These are phyloP conservation scores for Aspergillus fumigatiaffinis DNA, from an alignment of 2,329 filamentous ascomycete species.

Conservation along the genomic window DNA sequence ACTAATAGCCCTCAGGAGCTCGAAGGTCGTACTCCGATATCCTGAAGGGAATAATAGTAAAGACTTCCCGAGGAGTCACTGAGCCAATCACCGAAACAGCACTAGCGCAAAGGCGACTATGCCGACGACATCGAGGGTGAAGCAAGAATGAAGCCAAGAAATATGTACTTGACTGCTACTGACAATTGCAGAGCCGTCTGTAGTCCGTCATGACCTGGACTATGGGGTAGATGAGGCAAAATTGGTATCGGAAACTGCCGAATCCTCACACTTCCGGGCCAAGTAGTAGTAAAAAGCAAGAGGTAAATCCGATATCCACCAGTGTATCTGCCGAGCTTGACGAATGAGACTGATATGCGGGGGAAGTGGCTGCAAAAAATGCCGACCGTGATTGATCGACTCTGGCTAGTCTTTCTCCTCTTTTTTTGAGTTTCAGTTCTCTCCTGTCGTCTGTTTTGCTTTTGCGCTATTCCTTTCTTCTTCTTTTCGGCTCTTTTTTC, in stretches of 20 bases:
- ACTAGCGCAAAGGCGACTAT: neutral
- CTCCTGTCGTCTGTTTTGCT: neutral
- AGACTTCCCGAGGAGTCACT: neutral
- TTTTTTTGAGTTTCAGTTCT: neutral
- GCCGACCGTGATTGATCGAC: neutral
- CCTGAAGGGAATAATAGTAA: neutral
- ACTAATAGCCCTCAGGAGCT: neutral
- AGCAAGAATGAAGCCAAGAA: neutral
- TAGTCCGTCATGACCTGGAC: neutral
- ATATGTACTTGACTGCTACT: neutral
- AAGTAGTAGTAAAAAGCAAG: no score
- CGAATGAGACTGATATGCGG: neutral
- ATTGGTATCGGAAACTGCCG: neutral
- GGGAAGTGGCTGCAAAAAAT: neutral
- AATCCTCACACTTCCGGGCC: neutral
- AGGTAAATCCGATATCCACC: neutral
- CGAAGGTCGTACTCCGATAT: neutral
- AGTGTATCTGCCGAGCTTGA: neutral
- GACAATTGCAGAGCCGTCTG: neutral
- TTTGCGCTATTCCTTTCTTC: neutral
- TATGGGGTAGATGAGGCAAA: neutral
- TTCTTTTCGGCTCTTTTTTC: neutral
- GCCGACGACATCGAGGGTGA: neutral
- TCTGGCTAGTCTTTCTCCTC: neutral
- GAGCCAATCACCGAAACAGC: neutral